Evolutionary conservation across 805 yeast genomes (phyloP), one percentile per base, ranked within the genome.

Genomic region (Teunomyces gatunensis): DNA sequence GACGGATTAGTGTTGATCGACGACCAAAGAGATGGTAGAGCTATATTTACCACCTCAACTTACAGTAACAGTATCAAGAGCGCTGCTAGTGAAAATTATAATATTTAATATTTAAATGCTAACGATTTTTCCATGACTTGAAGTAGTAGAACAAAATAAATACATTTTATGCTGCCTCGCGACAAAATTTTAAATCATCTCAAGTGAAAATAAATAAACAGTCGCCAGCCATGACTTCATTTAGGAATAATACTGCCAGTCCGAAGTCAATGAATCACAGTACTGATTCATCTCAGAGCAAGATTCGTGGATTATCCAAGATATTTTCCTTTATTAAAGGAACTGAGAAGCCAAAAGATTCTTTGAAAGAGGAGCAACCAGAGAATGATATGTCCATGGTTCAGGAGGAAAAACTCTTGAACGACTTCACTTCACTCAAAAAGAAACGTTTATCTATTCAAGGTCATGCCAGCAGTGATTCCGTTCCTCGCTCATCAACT

Each of bases 1-100:
- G 66, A 65, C 23, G 65, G 68, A 0, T 61, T 71, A 39, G 55
- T 53, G 21, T 57, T 71, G 41, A 71, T 69, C 51, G 53, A 55
- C 6, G 55, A 55, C 20, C 17, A n/a, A 18, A 25, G 20, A 3
- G 40, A 37, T 7, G 40, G 28, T n/a, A 37, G 25, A 28, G 18
- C 29, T 12, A 23, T 13, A 3, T 37, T 37, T n/a, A 37, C 29
- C 12, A 20, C 40, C 7, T 45, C 55, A 1, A 52, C 46, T 25
- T 39, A 48, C 28, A 48, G 48, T 29, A 42, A 34, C 47, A 48
- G 51, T 39, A 33, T 39, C 28, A 42, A 39, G 40, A 37, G 40
- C n/a, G 18, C 28, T 6, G 29, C 12, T 37, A 37, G 40, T 37
- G 40, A 37, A 12, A 23, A 25, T n/a, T 37, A 37, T n/a, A 17